Evolutionary conservation across 192 early-diverging fungal genomes (phyloP), one percentile per base, ranked within the genome.

Genomic region (Coemansia sp.): DNA sequence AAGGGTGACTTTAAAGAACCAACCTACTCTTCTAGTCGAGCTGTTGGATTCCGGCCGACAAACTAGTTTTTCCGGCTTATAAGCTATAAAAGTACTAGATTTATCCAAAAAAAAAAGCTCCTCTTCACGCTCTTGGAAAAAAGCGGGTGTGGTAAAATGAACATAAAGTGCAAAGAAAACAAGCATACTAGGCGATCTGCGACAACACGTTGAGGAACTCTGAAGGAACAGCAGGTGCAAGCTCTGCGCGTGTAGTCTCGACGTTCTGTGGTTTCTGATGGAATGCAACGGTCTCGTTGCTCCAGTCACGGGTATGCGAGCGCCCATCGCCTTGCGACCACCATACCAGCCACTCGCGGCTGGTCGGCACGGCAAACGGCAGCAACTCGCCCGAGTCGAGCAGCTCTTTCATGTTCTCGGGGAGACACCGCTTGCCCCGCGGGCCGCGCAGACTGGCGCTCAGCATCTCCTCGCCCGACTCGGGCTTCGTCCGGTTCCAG

Each of bases 361-460:
- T 77, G 1, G 84, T 87, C 2, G 86, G 86, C 32, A 87, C 72
- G 7, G 84, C 80, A 65, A 87, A 87, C 54, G 86, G 84, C 29
- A 84, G 50, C 49, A 82, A 65, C 44, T 81, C 83, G 8, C 57
- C 56, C 0, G 84, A 73, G 49, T 87, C 86, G 21, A 81, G 62
- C 44, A 83, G 77, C 58, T 85, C 82, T 33, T 55, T 70, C 69
- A 81, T 78, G 58, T 77, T 68, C 30, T 79, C 67, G 0, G 71
- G 58, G n/a, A 55, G 66, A n/a, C 74, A 68, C 44, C 80, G 74
- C 35, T 72, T 61, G 42, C 84, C 78, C 35, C 63, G 69, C n/a
- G 75, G 71, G n/a, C 71, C 73, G 21, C 82, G 75, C 64, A 78
- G 57, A 24, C 67, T 64, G 23, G 69, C 52, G 5, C 64, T 52